Evolutionary conservation across 176 grass and related monocot species (phyloP).

Genomic region (Elymus sibiricus): DNA sequence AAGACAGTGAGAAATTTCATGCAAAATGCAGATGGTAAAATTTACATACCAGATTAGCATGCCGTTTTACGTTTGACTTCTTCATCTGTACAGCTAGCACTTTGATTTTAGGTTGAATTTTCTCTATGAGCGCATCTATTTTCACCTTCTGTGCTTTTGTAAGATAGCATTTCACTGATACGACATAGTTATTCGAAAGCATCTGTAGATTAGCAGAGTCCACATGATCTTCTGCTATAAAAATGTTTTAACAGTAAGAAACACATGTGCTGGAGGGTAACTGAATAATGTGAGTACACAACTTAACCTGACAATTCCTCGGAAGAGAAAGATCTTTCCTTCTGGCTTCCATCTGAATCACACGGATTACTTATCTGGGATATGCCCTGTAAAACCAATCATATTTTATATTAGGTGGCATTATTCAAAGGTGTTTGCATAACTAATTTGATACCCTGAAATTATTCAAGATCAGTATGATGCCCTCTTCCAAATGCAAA

Average conservation of each 20-base stretch:
- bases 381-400: neutral
- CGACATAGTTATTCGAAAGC: neutral
- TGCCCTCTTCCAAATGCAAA: neutral
- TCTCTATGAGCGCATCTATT: neutral
- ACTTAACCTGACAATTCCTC: slow-evolving; percentile 26
- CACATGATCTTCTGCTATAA: neutral
- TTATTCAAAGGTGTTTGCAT: neutral
- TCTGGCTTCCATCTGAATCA: neutral
- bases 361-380: neutral
- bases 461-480: neutral
- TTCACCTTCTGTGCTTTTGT: neutral
- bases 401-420: neutral
- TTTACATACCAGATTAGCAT: neutral
- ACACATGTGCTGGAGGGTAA: neutral
- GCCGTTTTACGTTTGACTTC: neutral
- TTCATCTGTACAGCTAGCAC: slow-evolving; percentile 21
- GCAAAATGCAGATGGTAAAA: neutral
- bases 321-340: neutral
- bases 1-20: no score
- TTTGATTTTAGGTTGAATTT: neutral
- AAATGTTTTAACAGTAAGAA: neutral
- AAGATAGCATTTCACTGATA: neutral
- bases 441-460: neutral
- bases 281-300: neutral
- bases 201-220: neutral